Evolutionary conservation across 169 alveolate species (phyloP).

Genomic region (Plasmodium adleri): DNA sequence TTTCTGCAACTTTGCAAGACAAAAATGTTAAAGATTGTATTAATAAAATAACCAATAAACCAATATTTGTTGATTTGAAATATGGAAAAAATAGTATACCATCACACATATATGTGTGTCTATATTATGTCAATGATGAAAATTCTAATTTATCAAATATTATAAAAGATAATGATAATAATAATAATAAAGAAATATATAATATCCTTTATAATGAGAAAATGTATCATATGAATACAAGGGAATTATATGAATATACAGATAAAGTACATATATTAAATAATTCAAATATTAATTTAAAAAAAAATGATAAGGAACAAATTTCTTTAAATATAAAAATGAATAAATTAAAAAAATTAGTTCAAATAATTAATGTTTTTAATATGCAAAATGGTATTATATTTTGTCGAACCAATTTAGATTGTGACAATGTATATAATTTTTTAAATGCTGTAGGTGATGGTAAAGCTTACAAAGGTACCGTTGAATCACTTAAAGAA

Average conservation of each 20-base stretch:
- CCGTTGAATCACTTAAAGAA: conserved; percentile 51
- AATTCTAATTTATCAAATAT: background rate
- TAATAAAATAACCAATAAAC: conserved; percentile 70
- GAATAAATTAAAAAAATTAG: conserved; percentile 72
- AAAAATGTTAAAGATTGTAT: conserved; percentile 73
- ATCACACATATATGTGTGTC: conserved; percentile 77
- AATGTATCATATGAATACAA: conserved; percentile 23
- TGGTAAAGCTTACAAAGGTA: conserved; percentile 68
- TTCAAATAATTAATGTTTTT: conserved; percentile 73
- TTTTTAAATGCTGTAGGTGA: conserved; percentile 73
- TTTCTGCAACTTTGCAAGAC: conserved; percentile 80
- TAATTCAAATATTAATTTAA: background rate
- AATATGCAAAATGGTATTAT: conserved; percentile 77
- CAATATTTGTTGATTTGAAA: conserved; percentile 78
- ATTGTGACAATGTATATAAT: conserved; percentile 77
- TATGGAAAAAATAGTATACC: conserved; percentile 77
- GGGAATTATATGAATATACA: conserved; percentile 69
- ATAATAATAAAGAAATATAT: conserved; percentile 6
- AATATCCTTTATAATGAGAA: conserved; percentile 69
- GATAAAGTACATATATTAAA: conserved; percentile 69
- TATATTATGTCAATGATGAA: conserved; percentile 53
- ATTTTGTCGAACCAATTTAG: conserved; percentile 79
- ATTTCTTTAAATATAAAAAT: conserved; percentile 73
- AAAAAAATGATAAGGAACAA: conserved; percentile 20
- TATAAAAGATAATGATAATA: background rate